Evolutionary conservation across 169 alveolate genomes (phyloP), one percentile per base, ranked within the genome.

Genomic region (Plasmodium falciparum): DNA sequence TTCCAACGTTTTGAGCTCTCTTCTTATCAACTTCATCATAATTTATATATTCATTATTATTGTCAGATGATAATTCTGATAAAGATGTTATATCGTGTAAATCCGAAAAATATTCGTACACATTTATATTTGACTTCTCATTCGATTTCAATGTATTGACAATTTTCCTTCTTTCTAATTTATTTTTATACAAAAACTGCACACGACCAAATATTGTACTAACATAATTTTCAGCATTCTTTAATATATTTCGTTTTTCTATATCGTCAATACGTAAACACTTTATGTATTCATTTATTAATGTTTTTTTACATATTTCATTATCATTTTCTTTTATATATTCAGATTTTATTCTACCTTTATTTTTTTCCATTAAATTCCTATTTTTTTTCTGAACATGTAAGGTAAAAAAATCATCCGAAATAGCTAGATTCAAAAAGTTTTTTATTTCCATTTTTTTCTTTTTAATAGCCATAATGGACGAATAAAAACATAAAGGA

Each of bases 41-140:
- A n/a, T 58, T 69, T 39, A 33, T 24, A 45, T 72, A 9, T 65
- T 72, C 78, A 29, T 3, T 13, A 22, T 47, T 67, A 9, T 71
- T 47, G 12, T 73, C 92, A 5, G 92, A 86, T 65, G 92, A 86
- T 43, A 86, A 39, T 71, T 86, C 92, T n/a, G 92, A 86, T 7
- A 86, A 39, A 0, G 92, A 86, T 39, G 47, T 39, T 8, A 86
- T 61, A 47, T 72, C 86, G 4, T 86, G 76, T 67, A 86, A 45
- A 39, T 86, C 92, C 33, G 88, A 86, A 54, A n/a, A 29, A 43
- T 72, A 73, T 33, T 70, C 92, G 26, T 45, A 86, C 33, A 56
- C 4, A 13, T 86, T 70, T 39, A 45, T 39, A 7, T 56, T 56
- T 54, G 20, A 45, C 12, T 49, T 50, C 8, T 50, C 67, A 22